Percentiles rank a stretch among this genome's conserved stretches.
phyloP scores from a whole-genome alignment of 257 asterid genomes.

The Solanum tacnaense region DNA sequence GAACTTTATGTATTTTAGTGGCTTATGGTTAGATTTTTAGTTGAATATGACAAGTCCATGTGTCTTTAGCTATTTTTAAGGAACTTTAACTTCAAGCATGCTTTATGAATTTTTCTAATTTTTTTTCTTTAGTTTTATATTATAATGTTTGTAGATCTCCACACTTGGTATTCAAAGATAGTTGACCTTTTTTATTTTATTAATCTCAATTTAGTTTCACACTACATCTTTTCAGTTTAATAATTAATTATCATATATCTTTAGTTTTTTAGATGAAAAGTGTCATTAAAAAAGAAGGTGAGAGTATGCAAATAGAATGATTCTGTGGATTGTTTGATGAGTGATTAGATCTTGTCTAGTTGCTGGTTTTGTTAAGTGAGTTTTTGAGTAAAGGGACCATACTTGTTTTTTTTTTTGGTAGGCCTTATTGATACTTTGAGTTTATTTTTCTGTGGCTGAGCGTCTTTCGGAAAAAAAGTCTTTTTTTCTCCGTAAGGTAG shows the following conservation, averaged over 20 bases:
- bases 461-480: background rate
- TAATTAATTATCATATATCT: background rate
- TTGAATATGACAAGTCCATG: slow-evolving; percentile 38
- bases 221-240: slow-evolving; percentile 2
- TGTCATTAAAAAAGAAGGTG: background rate
- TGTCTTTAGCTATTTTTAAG: slow-evolving; percentile 33
- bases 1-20: slow-evolving; percentile 8
- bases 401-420: slow-evolving; percentile 22
- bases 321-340: background rate
- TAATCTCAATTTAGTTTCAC: background rate
- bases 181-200: slow-evolving; percentile 26
- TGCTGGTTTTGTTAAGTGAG: slow-evolving; percentile 25
- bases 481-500: background rate
- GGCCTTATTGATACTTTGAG: slow-evolving; percentile 19
- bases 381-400: slow-evolving; percentile 12
- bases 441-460: background rate
- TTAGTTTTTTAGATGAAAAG: background rate
- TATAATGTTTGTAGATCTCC: slow-evolving; percentile 33
- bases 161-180: slow-evolving; percentile 26
- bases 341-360: background rate
- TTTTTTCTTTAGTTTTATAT: slow-evolving; percentile 7
- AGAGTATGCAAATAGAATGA: slow-evolving; percentile 10
- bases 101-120: slow-evolving; percentile 1
- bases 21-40: slow-evolving; percentile 8
- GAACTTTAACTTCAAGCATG: slow-evolving; percentile 29